Evolutionary conservation across 2,329 filamentous ascomycete genomes (phyloP).

Genomic region (Emericellopsis atlantica): DNA sequence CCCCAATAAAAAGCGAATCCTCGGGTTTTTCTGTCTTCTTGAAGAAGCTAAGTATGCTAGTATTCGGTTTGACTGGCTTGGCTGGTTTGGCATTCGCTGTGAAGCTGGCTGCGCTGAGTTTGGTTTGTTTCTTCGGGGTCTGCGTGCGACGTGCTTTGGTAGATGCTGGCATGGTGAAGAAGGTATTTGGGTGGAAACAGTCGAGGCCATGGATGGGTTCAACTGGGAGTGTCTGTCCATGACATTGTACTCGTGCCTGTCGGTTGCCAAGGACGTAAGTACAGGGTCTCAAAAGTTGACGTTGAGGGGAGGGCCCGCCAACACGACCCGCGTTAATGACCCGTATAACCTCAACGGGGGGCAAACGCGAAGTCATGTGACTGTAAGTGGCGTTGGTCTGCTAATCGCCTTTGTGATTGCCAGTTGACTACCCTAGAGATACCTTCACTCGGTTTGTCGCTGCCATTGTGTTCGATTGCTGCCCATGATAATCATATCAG

Average conservation of each 20-base stretch:
- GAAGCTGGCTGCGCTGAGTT: conserved; percentile 2
- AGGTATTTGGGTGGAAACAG: too few species aligned
- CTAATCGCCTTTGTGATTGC: too few species aligned
- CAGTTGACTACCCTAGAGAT: too few species aligned
- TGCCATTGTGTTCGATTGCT: too few species aligned
- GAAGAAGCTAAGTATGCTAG: conserved; percentile 64
- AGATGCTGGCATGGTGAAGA: conserved; percentile 17
- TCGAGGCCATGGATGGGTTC: neutral
- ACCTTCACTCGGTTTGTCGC: too few species aligned
- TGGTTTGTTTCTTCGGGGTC: conserved; percentile 17
- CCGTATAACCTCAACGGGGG: too few species aligned
- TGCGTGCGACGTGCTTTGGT: conserved; percentile 17
- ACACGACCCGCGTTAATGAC: neutral
- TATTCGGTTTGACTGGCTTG: conserved; percentile 35
- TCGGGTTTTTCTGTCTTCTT: conserved; percentile 53
- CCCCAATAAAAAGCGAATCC: conserved; percentile 40
- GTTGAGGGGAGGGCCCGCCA: too few species aligned
- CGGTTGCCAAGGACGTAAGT: neutral
- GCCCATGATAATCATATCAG: too few species aligned
- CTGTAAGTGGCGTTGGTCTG: too few species aligned
- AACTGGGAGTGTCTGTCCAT: neutral
- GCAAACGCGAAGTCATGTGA: too few species aligned
- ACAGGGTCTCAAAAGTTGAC: too few species aligned
- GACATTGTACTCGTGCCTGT: neutral
- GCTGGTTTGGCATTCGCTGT: conserved; percentile 9